A percentile compares a stretch with the other conserved stretches of the same genome.
These are phyloP conservation scores for Medicago lupulina DNA, from an alignment of 306 rosid species.

Conservation along the genomic window DNA sequence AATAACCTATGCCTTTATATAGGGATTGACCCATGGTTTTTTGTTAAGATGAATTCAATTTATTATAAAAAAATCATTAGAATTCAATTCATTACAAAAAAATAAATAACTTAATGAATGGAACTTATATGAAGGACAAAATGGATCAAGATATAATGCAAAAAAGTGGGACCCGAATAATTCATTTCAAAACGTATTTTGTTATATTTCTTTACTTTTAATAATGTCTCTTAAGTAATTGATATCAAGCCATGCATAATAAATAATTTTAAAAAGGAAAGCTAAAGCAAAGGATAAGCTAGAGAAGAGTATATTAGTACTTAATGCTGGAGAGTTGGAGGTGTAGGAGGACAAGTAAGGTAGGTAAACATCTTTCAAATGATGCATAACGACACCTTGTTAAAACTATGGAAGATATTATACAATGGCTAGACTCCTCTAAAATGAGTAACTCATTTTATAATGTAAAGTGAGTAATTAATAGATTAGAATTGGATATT, in stretches of 20 bases:
- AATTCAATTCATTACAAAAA: slow-evolving; percentile 27
- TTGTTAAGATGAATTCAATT: no score
- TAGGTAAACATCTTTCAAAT: slow-evolving; percentile 48
- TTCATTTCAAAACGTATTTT: not conserved
- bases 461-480: no score
- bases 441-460: no score
- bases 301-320: slow-evolving; percentile 33
- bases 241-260: not conserved
- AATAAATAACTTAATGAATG: no score
- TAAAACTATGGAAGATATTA: not conserved
- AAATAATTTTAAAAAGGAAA: slow-evolving; percentile 1
- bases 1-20: no score
- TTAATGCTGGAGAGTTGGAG: slow-evolving; percentile 28
- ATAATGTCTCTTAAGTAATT: not conserved
- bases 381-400: slow-evolving; percentile 39
- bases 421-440: not conserved
- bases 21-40: no score
- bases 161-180: slow-evolving; percentile 40
- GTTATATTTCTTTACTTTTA: not conserved
- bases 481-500: no score
- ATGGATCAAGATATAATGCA: slow-evolving; percentile 35
- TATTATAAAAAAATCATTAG: slow-evolving; percentile 3
- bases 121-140: slow-evolving; percentile 23
- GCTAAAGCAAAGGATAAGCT: slow-evolving; percentile 9
- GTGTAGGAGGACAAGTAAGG: slow-evolving; percentile 38